These are phyloP conservation scores for Penicillium chermesinum DNA, from an alignment of 495 filamentous ascomycete genomes.

Conservation along the genomic window DNA sequence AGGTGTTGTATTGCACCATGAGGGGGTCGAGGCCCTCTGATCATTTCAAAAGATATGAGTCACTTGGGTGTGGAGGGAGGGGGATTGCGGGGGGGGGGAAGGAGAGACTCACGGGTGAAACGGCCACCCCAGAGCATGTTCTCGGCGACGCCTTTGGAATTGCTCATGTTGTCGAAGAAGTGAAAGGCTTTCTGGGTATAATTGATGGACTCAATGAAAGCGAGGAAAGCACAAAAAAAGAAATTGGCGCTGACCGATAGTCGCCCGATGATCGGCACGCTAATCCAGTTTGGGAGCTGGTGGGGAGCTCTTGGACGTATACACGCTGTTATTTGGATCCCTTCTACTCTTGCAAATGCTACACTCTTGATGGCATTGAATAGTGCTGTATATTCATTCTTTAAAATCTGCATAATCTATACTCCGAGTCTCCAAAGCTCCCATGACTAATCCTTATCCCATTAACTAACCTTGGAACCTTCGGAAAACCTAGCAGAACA, in stretches of 20 bases:
- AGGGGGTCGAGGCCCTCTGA: conserved; percentile 76
- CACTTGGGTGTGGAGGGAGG: conserved; percentile 4
- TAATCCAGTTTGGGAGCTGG: background rate
- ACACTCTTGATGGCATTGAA: no score
- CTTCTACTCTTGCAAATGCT: no score
- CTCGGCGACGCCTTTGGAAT: conserved; percentile 39
- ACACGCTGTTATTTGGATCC: no score
- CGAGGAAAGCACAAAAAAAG: conserved; percentile 8
- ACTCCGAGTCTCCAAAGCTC: no score
- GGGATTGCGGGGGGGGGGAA: conserved; percentile 5
- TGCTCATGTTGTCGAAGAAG: conserved; percentile 37
- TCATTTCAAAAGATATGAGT: conserved; percentile 23
- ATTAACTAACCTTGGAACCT: no score
- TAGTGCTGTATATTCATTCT: no score
- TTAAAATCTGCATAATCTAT: no score
- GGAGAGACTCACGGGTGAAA: conserved; percentile 59
- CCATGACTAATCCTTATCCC: no score
- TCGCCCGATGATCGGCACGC: background rate
- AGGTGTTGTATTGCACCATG: conserved; percentile 86
- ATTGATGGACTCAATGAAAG: conserved; percentile 5
- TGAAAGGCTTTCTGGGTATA: background rate
- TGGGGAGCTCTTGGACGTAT: no score
- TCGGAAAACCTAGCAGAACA: no score
- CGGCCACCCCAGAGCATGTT: conserved; percentile 80
- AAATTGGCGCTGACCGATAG: background rate